These are phyloP conservation scores for Zanthoxylum bungeanum DNA, from an alignment of 345 rosid genomes.

Conservation along the genomic window DNA sequence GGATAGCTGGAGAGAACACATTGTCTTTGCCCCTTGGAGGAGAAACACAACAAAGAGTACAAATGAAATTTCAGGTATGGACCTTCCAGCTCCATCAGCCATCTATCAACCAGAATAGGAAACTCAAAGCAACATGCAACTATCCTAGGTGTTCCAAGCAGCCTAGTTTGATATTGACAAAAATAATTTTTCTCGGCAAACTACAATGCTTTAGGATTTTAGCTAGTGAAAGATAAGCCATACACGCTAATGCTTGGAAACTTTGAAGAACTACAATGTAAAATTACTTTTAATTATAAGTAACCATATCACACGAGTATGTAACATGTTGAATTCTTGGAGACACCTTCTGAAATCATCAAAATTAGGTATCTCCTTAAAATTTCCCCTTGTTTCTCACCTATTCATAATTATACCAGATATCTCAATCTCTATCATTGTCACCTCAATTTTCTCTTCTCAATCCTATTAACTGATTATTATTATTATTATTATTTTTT, in stretches of 20 bases:
- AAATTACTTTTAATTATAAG: not conserved
- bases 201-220: not conserved
- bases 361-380: not conserved
- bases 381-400: not conserved
- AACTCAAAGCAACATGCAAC: not conserved
- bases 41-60: not conserved
- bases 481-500: no score
- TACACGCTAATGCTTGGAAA: not conserved
- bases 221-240: not conserved
- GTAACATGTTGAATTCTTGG: not conserved
- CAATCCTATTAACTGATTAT: no score
- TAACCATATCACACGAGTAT: not conserved
- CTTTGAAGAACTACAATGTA: not conserved
- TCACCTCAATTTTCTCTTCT: not conserved
- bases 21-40: not conserved
- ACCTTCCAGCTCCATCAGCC: not conserved
- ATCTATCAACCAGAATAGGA: not conserved
- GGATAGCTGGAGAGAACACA: not conserved
- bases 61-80: not conserved
- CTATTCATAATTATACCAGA: not conserved
- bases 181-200: no score
- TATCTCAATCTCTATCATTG: not conserved
- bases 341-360: not conserved
- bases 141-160: not conserved
- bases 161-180: not conserved